Conservation (phyloP, 768 basidiomycete genomes). For the Holtermanniella nyarrowii region DNA sequence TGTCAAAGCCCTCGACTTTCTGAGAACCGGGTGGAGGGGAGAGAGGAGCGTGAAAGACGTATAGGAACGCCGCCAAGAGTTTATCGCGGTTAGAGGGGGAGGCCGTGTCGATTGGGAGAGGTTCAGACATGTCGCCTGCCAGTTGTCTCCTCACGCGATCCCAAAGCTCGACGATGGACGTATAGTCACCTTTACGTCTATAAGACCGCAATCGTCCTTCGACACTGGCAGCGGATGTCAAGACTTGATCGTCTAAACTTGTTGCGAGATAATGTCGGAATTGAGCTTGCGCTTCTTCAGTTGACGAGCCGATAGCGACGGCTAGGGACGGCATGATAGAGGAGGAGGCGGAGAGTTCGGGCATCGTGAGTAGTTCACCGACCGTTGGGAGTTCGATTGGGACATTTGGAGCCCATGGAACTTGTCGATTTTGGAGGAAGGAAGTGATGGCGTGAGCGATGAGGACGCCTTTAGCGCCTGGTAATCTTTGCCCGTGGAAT, state of each 20-base stretch:
- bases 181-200: background rate
- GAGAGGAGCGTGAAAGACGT: background rate
- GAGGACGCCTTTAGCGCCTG: background rate
- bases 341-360: no score
- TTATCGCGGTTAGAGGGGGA: background rate
- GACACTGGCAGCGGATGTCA: background rate
- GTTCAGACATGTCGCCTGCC: background rate
- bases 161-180: background rate
- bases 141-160: background rate
- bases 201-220: background rate
- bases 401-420: no score
- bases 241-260: background rate
- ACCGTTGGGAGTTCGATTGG: no score
- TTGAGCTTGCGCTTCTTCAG: no score
- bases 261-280: background rate
- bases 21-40: slow-evolving; percentile 1
- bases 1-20: no score
- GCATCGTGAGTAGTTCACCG: no score
- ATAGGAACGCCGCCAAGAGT: slow-evolving; percentile 4
- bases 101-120: background rate
- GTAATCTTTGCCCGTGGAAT: background rate
- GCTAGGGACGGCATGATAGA: no score
- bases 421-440: background rate
- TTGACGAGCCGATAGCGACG: no score
- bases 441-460: background rate